Evolutionary conservation across 345 rosid genomes (phyloP).

Genomic region (Cardamine resedifolia): DNA sequence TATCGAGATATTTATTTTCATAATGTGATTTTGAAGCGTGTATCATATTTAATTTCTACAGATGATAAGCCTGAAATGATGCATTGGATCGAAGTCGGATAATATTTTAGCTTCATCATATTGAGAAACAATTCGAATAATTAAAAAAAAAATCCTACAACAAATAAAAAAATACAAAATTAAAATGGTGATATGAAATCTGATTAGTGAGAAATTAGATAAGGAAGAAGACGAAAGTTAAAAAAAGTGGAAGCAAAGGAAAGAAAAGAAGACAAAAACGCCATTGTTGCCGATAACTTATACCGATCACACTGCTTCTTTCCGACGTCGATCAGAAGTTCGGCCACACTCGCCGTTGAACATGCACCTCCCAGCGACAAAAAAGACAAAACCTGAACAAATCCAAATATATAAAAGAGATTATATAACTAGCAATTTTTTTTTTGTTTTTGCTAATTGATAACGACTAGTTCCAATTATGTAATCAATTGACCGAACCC

Average conservation of each 20-base stretch:
- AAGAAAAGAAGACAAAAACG: conserved; percentile 62
- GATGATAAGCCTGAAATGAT: too few relatives aligned
- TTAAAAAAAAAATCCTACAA: neutral
- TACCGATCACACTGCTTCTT: conserved; percentile 46
- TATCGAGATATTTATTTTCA: too few relatives aligned
- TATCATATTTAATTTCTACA: neutral
- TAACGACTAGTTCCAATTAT: neutral
- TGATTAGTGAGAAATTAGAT: conserved; percentile 25
- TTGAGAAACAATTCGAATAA: neutral
- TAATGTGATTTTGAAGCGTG: neutral
- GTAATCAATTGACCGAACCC: too few relatives aligned
- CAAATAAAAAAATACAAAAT: neutral
- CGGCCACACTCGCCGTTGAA: conserved; percentile 56
- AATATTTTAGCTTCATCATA: neutral
- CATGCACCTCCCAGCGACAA: conserved; percentile 62
- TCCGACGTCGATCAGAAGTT: conserved; percentile 38
- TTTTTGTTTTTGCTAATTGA: neutral
- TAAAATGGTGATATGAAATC: neutral
- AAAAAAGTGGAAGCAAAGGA: conserved; percentile 55
- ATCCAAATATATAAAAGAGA: neutral
- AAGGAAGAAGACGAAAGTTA: conserved; percentile 64
- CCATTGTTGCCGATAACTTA: conserved; percentile 67
- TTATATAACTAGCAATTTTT: neutral
- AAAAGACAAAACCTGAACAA: conserved; percentile 50
- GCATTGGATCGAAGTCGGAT: neutral